Percentiles rank a stretch among this genome's conserved stretches.
These are phyloP conservation scores for Grosmannia penicillata DNA, from an alignment of 2,329 filamentous ascomycete genomes.

Conservation along the genomic window DNA sequence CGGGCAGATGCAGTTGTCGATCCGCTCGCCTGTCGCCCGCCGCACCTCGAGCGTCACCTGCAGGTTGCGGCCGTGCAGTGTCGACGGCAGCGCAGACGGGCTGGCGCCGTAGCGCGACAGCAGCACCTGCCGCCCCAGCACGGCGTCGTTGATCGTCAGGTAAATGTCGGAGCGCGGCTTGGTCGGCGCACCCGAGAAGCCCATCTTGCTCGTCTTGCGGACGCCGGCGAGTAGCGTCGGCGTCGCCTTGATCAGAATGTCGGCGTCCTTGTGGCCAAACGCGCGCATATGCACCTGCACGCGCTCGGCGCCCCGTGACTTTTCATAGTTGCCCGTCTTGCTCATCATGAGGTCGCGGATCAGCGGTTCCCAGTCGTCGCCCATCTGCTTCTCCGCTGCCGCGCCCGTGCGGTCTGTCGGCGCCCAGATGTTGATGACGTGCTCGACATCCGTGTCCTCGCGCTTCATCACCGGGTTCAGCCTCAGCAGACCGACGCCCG, in stretches of 20 bases:
- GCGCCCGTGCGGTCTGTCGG: conserved; percentile 33
- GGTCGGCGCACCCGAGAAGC: conserved; percentile 82
- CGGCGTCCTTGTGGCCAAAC: conserved; percentile 65
- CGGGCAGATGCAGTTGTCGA: conserved; percentile 77
- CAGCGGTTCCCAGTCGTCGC: conserved; percentile 57
- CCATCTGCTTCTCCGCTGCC: conserved; percentile 39
- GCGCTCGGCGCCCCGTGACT: conserved; percentile 57
- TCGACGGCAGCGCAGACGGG: conserved; percentile 52
- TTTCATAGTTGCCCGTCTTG: conserved; percentile 58
- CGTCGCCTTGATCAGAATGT: conserved; percentile 67
- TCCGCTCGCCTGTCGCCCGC: conserved; percentile 59
- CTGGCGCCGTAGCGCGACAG: conserved; percentile 57
- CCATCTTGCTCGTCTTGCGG: conserved; percentile 71
- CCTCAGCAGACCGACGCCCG: conserved; percentile 65
- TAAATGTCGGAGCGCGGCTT: conserved; percentile 91
- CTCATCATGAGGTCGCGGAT: conserved; percentile 61
- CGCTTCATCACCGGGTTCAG: conserved; percentile 62
- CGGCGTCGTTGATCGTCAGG: conserved; percentile 65
- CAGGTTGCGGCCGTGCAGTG: conserved; percentile 54
- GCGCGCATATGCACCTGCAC: conserved; percentile 66
- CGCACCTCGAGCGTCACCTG: conserved; percentile 85
- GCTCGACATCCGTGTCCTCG: conserved; percentile 56
- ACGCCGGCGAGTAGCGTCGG: conserved; percentile 78
- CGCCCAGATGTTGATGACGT: conserved; percentile 65
- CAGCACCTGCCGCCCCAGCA: conserved; percentile 61